Evolutionary conservation across 345 rosid genomes (phyloP), one percentile per base, ranked within the genome.

Genomic region (Alliaria petiolata): DNA sequence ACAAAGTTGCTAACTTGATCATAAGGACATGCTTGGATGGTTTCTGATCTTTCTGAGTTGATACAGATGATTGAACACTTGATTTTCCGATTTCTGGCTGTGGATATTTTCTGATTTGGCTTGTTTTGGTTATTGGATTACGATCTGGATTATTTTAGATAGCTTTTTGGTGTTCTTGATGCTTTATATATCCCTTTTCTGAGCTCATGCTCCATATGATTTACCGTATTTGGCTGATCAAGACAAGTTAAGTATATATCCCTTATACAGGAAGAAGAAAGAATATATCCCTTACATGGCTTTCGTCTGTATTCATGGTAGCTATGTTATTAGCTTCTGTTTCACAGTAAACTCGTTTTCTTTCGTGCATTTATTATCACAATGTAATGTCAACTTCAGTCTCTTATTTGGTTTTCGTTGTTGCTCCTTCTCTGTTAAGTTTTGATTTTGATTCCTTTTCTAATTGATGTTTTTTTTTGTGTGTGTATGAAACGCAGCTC

Each of bases 401-500:
- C 52, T 45, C 67, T 66, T 26, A 6, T 4, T 35, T 26, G 47
- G 26, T 60, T 52, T 63, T 64, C 17, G 14, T 22, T 54, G 5
- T 11, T 31, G 15, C 44, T 17, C 7, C 6, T 69, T 25, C 35
- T 7, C 26, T 8, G 3, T 31, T 19, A 28, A 35, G 53, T 51
- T 55, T 63, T 43, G 54, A 67, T 28, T 38, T 69, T 20, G 11
- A 22, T 65, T n/a, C 10, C 17, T 59, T 20, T 44, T 62, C 52
- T 47, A 46, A 53, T 16, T 12, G 39, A n/a, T 14, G 8, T 50
- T 15, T 1, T 20, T 4, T 28, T 1, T 22, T 22, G 25, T 22
- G 7, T 69, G 33, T 17, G 57, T 7, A 3, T 45, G 59, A 78
- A 70, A 26, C 25, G 64, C 84, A 95, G 99, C 99, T 82, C 95